These are phyloP conservation scores for Hermanozyma aechmeae DNA, from an alignment of 805 yeast species.

Conservation along the genomic window DNA sequence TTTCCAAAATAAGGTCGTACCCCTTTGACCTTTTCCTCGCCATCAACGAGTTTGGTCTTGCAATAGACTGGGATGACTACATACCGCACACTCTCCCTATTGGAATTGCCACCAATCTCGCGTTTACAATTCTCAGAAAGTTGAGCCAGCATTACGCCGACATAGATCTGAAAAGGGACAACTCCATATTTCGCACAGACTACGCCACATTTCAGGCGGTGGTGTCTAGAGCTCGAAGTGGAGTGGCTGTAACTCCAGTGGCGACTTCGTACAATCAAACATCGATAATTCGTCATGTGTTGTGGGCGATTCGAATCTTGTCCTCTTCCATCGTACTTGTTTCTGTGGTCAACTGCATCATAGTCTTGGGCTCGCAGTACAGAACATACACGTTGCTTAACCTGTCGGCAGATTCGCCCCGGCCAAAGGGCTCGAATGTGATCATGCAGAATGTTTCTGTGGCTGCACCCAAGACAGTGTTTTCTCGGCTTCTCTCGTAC, in stretches of 20 bases:
- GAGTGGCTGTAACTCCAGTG: neutral
- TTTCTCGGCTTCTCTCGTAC: constrained; percentile 5
- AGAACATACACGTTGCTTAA: constrained; percentile 25
- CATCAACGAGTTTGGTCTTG: constrained; percentile 24
- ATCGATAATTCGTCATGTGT: too few relatives aligned
- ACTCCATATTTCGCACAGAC: constrained; percentile 25
- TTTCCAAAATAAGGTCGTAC: constrained; percentile 7
- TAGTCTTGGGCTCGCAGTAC: constrained; percentile 10
- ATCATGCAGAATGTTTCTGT: constrained; percentile 6
- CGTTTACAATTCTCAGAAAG: constrained; percentile 13
- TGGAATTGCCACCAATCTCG: constrained; percentile 14
- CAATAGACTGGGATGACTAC: constrained; percentile 35
- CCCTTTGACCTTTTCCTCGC: constrained; percentile 30
- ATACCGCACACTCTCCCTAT: constrained; percentile 21
- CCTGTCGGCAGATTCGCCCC: constrained; percentile 9
- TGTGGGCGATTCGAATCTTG: neutral
- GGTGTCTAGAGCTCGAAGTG: constrained; percentile 7
- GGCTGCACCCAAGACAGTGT: constrained; percentile 5
- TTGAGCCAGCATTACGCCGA: constrained; percentile 17
- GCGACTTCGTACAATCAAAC: neutral
- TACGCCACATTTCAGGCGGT: constrained; percentile 23
- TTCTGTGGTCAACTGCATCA: constrained; percentile 10
- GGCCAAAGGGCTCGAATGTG: constrained; percentile 20
- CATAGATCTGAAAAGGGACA: constrained; percentile 18
- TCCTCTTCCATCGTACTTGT: constrained; percentile 5